A percentile compares a stretch with the other conserved stretches of the same genome.
phyloP scores from a whole-genome alignment of 805 yeast genomes.

The Candida xiaguanensis region DNA sequence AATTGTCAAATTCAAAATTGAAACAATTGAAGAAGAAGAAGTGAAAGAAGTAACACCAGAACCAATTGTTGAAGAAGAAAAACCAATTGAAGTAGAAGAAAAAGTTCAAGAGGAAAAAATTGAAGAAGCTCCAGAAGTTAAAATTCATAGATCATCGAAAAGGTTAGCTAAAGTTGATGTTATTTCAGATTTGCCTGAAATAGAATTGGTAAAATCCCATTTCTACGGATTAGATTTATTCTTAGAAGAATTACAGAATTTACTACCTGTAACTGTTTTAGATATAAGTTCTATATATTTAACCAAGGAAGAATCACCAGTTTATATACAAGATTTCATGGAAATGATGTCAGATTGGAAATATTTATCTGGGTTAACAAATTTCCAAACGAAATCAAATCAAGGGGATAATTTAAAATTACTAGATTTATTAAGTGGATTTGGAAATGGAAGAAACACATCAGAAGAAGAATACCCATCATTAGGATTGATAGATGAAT shows the following conservation, averaged over 20 bases:
- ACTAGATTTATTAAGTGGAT: conserved; percentile 33
- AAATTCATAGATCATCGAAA: conserved; percentile 30
- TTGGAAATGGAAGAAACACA: conserved; percentile 16
- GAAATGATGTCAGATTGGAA: conserved; percentile 27
- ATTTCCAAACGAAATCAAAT: conserved; percentile 6
- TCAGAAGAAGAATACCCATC: not conserved
- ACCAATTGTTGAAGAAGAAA: conserved; percentile 2
- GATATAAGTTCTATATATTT: conserved; percentile 14
- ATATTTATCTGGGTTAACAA: not conserved
- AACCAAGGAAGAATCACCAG: conserved; percentile 7
- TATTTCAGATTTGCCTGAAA: conserved; percentile 16
- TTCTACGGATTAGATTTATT: conserved; percentile 27
- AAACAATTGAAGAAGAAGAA: conserved; percentile 13
- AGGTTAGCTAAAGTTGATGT: conserved; percentile 25
- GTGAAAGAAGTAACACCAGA: conserved; percentile 9
- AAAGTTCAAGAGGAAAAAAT: conserved; percentile 17
- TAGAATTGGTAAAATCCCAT: conserved; percentile 19
- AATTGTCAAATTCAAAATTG: conserved; percentile 31
- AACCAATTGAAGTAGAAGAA: not conserved
- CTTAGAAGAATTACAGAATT: conserved; percentile 16
- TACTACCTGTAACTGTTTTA: conserved; percentile 11
- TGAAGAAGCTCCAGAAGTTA: conserved; percentile 28
- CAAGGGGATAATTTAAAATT: conserved; percentile 30
- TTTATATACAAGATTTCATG: conserved; percentile 22
- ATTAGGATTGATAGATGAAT: conserved; percentile 2